Evolutionary conservation across 192 early-diverging fungal species (phyloP).

Genomic region (Umbelopsis isabellina): DNA sequence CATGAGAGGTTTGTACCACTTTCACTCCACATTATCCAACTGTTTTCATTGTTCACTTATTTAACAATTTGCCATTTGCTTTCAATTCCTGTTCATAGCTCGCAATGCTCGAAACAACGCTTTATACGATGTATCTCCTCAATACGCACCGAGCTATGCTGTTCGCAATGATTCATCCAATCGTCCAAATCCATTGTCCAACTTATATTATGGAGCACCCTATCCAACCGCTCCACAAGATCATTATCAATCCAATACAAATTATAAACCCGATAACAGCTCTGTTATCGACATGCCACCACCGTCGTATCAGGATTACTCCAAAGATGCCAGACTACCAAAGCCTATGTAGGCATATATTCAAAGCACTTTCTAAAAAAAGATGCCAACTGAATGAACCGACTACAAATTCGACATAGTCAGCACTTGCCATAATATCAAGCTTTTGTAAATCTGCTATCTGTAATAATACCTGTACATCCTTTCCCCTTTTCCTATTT

Average conservation of each 20-base stretch:
- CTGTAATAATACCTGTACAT: no score
- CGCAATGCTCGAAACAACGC: background rate
- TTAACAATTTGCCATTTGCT: background rate
- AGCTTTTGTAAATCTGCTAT: no score
- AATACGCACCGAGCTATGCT: background rate
- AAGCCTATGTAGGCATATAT: background rate
- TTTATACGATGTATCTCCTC: background rate
- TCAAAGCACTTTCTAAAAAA: no score
- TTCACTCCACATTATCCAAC: background rate
- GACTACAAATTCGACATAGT: no score
- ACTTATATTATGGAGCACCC: conserved; percentile 1
- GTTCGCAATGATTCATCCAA: background rate
- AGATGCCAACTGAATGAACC: no score
- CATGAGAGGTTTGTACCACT: background rate
- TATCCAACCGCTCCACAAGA: background rate
- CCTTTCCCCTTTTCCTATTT: no score
- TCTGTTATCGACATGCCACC: conserved; percentile 25
- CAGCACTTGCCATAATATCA: no score
- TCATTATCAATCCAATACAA: background rate
- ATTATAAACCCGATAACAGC: background rate
- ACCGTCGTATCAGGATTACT: conserved; percentile 40
- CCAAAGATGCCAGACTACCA: conserved; percentile 27
- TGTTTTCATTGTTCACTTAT: background rate
- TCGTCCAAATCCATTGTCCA: background rate
- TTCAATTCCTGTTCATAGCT: background rate